Evolutionary conservation across 2,329 filamentous ascomycete genomes (phyloP).

Genomic region (Biscogniauxia marginata): DNA sequence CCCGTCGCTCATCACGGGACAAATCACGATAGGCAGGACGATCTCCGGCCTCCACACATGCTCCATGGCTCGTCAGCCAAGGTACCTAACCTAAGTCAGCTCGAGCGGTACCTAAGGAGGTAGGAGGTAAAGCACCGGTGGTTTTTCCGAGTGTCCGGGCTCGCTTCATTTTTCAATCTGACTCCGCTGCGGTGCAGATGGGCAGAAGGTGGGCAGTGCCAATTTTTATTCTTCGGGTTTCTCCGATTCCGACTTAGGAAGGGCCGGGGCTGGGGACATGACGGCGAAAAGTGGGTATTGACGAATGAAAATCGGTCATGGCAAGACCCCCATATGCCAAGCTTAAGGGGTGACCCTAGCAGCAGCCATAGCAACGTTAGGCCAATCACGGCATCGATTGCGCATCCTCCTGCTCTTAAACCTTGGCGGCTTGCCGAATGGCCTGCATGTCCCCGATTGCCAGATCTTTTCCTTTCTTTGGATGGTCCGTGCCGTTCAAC

Average conservation of each 20-base stretch:
- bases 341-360: conserved; percentile 4
- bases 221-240: background rate
- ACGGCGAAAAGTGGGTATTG: background rate
- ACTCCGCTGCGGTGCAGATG: too few species aligned
- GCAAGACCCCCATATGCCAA: conserved; percentile 1
- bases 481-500: background rate
- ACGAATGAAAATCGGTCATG: background rate
- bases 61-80: background rate
- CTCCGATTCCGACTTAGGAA: background rate
- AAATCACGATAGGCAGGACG: background rate
- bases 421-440: conserved; percentile 17
- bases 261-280: background rate
- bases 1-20: background rate
- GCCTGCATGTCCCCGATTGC: conserved; percentile 13
- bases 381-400: conserved; percentile 13
- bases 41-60: background rate
- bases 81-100: background rate
- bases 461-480: conserved; percentile 13
- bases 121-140: background rate
- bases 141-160: background rate
- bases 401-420: conserved; percentile 1
- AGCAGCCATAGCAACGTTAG: conserved; percentile 8
- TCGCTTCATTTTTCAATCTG: too few species aligned
- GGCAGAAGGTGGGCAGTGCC: too few species aligned
- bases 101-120: background rate